Percentiles rank a stretch among this genome's conserved stretches.
Conservation (phyloP, 768 basidiomycete species). For the Lentinula guzmanii region DNA sequence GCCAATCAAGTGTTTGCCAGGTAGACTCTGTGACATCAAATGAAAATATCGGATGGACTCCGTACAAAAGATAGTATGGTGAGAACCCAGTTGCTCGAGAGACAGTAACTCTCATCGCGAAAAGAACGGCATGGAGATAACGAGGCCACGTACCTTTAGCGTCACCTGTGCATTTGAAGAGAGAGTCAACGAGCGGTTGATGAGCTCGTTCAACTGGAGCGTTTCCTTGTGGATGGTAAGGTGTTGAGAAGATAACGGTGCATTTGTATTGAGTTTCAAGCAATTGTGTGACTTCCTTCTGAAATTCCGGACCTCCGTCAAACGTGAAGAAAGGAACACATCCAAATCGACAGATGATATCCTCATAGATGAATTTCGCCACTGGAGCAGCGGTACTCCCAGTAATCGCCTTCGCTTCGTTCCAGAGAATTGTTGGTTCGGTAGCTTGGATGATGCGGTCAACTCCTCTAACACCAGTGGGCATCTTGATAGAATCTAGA, state of each 20-base stretch:
- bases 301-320: conserved; percentile 26
- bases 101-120: too few species aligned
- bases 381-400: conserved; percentile 15
- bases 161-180: conserved; percentile 15
- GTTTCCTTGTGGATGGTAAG: conserved; percentile 24
- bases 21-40: too few species aligned
- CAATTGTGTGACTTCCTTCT: conserved; percentile 15
- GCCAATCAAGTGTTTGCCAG: too few species aligned
- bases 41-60: too few species aligned
- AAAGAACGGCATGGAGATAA: too few species aligned
- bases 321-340: conserved; percentile 14
- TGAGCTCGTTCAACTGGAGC: conserved; percentile 23
- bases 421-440: conserved; percentile 16
- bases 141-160: conserved; percentile 20
- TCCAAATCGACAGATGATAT: conserved; percentile 20
- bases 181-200: conserved; percentile 14
- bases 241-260: conserved; percentile 18
- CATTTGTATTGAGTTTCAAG: conserved; percentile 18
- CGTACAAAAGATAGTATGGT: too few species aligned
- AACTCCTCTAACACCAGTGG: conserved; percentile 12
- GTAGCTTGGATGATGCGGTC: conserved; percentile 21
- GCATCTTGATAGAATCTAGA: conserved; percentile 25
- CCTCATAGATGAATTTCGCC: too few species aligned
- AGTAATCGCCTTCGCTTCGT: conserved; percentile 12
- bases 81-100: too few species aligned